Base-by-base conservation (phyloP, 345 rosid species). In the Eucalyptus erythrocorys region DNA sequence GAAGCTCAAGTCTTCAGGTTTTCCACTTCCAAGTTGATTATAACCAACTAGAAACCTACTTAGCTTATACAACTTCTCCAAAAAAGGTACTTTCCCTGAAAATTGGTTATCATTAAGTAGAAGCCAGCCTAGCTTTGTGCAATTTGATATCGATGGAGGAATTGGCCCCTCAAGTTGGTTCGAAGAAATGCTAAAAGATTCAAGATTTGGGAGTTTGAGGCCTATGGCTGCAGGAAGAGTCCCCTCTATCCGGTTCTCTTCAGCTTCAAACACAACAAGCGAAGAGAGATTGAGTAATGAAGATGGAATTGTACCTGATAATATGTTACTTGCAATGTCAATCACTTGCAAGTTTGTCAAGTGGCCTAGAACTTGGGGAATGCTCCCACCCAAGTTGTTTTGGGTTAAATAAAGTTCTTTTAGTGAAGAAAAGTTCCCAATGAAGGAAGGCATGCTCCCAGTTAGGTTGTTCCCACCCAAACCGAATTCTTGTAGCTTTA, bases 251-350 rank as follows among this genome's bases (percentile, higher is more conserved):
- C 2, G 24, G 81, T 71, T 71, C 13, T 71, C 21, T 37, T 5
- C 13, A 37, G 2, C 26, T 3, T 71, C 43, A 71, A 71, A 71
- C 13, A 3, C 45, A 71, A 3, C 13, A 0, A 71, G 26, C 13
- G 45, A 71, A 71, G 81, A 71, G 81, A 71, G 43, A 71, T 71
- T 71, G 14, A 71, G 82, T 37, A 71, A 6, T 2, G 82, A 71
- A 71, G 82, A 37, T 71, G 82, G 82, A 71, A 71, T 71, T 71
- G 82, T 71, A 71, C 82, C 82, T 37, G 82, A 71, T 24, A 71
- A 71, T 71, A 10, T 21, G 82, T 71, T 71, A 19, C 15, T 6
- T 21, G 8, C 27, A 10, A 71, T 3, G 26, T 0, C 8, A 71
- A 71, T 5, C 13, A 10, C 27, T 37, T 19, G 81, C 82, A 71